A percentile compares a stretch with the other conserved stretches of the same genome.
These are phyloP conservation scores for Aspergillus brunneoviolaceus DNA, from an alignment of 2,329 filamentous ascomycete species.

Conservation along the genomic window DNA sequence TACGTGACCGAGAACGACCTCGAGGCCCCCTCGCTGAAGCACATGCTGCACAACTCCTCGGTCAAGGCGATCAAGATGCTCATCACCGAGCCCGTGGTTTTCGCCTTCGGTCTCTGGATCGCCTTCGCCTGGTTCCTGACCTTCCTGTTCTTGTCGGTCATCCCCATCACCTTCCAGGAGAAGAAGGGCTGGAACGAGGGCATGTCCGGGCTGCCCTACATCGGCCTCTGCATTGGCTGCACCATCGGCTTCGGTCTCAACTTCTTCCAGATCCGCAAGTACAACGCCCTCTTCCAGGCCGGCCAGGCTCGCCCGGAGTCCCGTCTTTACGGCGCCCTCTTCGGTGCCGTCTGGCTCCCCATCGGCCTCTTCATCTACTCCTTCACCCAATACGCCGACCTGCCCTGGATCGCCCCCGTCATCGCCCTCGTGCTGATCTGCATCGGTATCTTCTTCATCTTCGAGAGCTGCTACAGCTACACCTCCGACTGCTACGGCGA, in stretches of 20 bases:
- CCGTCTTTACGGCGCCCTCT: constrained; percentile 53
- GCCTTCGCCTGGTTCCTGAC: constrained; percentile 55
- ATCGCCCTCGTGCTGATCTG: constrained; percentile 53
- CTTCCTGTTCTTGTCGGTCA: constrained; percentile 55
- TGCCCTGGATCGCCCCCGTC: constrained; percentile 52
- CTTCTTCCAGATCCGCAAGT: constrained; percentile 54
- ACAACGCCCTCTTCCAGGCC: constrained; percentile 42
- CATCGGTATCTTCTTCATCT: constrained; percentile 55
- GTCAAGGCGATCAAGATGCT: constrained; percentile 54
- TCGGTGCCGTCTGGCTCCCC: constrained; percentile 49
- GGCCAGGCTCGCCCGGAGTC: constrained; percentile 43
- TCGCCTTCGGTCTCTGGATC: constrained; percentile 54
- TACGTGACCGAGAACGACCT: constrained; percentile 54
- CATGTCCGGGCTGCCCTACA: constrained; percentile 52
- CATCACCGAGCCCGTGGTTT: constrained; percentile 50
- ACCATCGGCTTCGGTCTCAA: constrained; percentile 51
- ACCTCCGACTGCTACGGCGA: constrained; percentile 56
- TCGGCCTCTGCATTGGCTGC: constrained; percentile 51
- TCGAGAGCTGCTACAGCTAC: constrained; percentile 47
- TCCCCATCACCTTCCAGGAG: constrained; percentile 52
- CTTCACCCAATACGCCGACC: constrained; percentile 53
- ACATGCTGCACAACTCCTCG: constrained; percentile 44
- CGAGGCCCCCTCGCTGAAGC: constrained; percentile 50
- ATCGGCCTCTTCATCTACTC: constrained; percentile 55
- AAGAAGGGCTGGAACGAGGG: constrained; percentile 56